phyloP scores from a whole-genome alignment of 164 flowering plant species.

The Vitis amurensis region DNA sequence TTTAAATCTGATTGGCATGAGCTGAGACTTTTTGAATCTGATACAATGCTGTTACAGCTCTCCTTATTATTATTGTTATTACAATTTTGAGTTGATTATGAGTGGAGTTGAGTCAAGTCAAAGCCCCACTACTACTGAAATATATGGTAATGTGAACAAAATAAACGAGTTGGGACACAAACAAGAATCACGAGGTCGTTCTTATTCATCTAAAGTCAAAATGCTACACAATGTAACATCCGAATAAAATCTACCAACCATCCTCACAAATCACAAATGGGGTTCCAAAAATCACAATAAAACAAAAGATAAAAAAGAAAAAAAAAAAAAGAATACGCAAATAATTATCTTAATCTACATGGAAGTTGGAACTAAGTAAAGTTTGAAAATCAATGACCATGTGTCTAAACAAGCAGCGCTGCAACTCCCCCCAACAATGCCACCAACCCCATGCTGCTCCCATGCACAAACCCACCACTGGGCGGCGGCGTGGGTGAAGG shows the following conservation, averaged over 20 bases:
- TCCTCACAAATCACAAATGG: slow-evolving; percentile 24
- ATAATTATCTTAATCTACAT: slow-evolving; percentile 28
- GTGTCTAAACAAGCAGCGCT: slow-evolving; percentile 20
- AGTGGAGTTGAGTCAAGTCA: too few species aligned
- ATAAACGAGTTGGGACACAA: not conserved
- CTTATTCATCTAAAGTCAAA: slow-evolving; percentile 30
- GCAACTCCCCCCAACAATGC: slow-evolving; percentile 41
- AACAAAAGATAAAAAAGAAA: not conserved
- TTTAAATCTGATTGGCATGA: too few species aligned
- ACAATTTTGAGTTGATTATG: too few species aligned
- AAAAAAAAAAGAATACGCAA: slow-evolving; percentile 33
- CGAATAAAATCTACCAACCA: slow-evolving; percentile 16
- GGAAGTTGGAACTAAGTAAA: not conserved
- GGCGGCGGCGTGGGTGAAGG: slow-evolving; percentile 3
- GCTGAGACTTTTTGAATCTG: too few species aligned
- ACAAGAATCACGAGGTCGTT: slow-evolving; percentile 21
- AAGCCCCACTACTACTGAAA: too few species aligned
- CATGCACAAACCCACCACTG: slow-evolving; percentile 23
- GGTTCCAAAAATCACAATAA: slow-evolving; percentile 23
- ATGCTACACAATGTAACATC: slow-evolving; percentile 29
- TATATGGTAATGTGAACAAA: not conserved
- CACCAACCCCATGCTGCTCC: slow-evolving; percentile 29
- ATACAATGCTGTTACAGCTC: too few species aligned
- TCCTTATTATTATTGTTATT: too few species aligned
- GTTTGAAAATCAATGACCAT: not conserved